Evolutionary conservation across 2,329 filamentous ascomycete genomes (phyloP).

Genomic region (Botrytis porri): DNA sequence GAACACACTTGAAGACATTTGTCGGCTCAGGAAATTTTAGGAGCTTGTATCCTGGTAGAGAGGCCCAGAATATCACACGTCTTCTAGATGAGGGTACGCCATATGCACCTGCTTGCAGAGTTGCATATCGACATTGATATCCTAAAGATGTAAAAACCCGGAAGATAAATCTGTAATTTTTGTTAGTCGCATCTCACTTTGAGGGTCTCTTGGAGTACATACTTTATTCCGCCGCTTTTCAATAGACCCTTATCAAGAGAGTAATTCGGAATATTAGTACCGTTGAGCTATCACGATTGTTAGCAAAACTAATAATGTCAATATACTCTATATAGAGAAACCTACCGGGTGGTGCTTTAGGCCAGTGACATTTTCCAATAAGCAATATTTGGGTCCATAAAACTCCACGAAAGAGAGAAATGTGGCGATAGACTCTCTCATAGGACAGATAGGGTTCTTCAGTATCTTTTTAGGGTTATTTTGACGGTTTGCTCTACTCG

Average conservation of each 20-base stretch:
- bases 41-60: slow-evolving; percentile 20
- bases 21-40: slow-evolving; percentile 27
- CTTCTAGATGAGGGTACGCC: slow-evolving; percentile 23
- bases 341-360: slow-evolving; percentile 21
- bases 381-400: slow-evolving; percentile 31
- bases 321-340: background rate
- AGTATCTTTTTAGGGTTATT: background rate
- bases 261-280: background rate
- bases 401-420: slow-evolving; percentile 29
- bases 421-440: slow-evolving; percentile 27
- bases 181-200: slow-evolving; percentile 13
- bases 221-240: slow-evolving; percentile 16
- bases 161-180: slow-evolving; percentile 25
- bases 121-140: slow-evolving; percentile 27
- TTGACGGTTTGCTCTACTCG: slow-evolving; percentile 21
- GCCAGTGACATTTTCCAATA: slow-evolving; percentile 32
- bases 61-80: slow-evolving; percentile 28
- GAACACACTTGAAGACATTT: background rate
- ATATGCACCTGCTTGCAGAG: slow-evolving; percentile 25
- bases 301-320: background rate
- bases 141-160: slow-evolving; percentile 26
- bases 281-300: background rate
- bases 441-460: slow-evolving; percentile 23
- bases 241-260: background rate
- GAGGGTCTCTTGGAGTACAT: background rate